Base-by-base conservation (phyloP, 495 filamentous ascomycete genomes). In the Daldinia loculata region DNA sequence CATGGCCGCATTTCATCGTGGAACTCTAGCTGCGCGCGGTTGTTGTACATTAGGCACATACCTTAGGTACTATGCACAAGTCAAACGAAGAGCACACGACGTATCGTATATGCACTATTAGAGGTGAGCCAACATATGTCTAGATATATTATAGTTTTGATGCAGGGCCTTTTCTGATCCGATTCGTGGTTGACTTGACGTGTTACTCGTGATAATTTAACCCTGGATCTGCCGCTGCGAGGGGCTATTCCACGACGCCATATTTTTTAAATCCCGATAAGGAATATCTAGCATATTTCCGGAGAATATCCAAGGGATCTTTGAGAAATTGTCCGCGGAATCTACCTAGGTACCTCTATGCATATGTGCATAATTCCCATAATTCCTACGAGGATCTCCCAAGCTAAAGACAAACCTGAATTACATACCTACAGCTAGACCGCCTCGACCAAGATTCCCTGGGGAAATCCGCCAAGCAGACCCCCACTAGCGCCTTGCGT, bases 71-170 rank as follows among this genome's bases (percentile, higher is more conserved):
- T 53, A 24, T 36, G 58, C 29, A 50, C 12, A 38, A 55, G 12
- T 22, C 34, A 32, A 34, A 27, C 22, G 11, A 34, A 36, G 38
- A 70, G 56, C 56, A 71, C 74, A 76, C 74, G 24, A 63, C 69
- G 57, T 64, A 38, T 77, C 75, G 75, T 77, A 70, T 77, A 77
- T 77, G 74, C 75, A 72, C 26, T 29, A 58, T 32, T 61, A 24
- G 48, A 43, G 24, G 65, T 66, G 53, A 69, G 30, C 51, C 43
- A 62, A 26, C 66, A 48, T 53, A 38, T 27, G 45, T 60, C n/a
- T 41, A 30, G 3, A 0, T 30, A 15, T 22, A 29, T 53, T 19
- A 19, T 38, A 14, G n/a, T 45, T 56, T 38, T 9, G 15, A 53
- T 15, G 50, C 27, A 27, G 50, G 50, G 14, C 26, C 26, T 53